Conservation (phyloP, 2,329 filamentous ascomycete species). For the Capronia epimyces region DNA sequence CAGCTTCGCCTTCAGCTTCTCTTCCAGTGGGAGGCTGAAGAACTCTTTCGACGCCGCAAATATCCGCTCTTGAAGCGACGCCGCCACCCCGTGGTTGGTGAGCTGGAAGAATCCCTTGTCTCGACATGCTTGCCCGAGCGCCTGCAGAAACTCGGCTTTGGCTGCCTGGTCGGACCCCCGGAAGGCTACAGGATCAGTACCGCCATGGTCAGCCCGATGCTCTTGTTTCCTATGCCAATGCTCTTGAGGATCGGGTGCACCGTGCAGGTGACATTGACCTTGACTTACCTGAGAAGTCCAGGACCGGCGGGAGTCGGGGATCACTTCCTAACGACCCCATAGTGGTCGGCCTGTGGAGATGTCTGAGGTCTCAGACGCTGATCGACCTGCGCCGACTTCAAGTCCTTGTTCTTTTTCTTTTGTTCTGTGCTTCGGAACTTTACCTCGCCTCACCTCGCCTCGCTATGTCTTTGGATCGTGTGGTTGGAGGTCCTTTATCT, state of each 20-base stretch:
- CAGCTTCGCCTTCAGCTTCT: slow-evolving; percentile 26
- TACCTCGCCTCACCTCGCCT: too few species aligned
- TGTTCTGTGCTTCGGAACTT: too few species aligned
- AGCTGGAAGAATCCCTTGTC: slow-evolving; percentile 42
- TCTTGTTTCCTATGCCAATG: background rate
- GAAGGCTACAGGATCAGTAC: background rate
- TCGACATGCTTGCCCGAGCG: slow-evolving; percentile 42
- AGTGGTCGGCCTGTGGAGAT: background rate
- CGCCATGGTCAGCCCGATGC: background rate
- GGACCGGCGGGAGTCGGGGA: slow-evolving; percentile 5
- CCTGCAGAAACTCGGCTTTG: slow-evolving; percentile 32
- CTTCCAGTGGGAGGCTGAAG: slow-evolving; percentile 41
- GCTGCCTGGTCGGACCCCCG: background rate
- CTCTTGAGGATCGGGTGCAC: too few species aligned
- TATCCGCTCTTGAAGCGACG: slow-evolving; percentile 37
- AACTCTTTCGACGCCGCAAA: slow-evolving; percentile 41
- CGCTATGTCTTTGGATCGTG: too few species aligned
- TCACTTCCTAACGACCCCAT: background rate
- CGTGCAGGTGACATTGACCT: background rate
- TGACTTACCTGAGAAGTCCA: slow-evolving; percentile 11
- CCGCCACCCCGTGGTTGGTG: slow-evolving; percentile 43
- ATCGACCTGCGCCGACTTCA: too few species aligned
- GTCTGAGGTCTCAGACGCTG: too few species aligned
- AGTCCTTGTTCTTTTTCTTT: too few species aligned
- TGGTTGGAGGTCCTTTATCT: too few species aligned